A percentile compares a stretch with the other conserved stretches of the same genome.
These are phyloP conservation scores for Malus sieversii DNA, from an alignment of 306 rosid genomes.

Conservation along the genomic window DNA sequence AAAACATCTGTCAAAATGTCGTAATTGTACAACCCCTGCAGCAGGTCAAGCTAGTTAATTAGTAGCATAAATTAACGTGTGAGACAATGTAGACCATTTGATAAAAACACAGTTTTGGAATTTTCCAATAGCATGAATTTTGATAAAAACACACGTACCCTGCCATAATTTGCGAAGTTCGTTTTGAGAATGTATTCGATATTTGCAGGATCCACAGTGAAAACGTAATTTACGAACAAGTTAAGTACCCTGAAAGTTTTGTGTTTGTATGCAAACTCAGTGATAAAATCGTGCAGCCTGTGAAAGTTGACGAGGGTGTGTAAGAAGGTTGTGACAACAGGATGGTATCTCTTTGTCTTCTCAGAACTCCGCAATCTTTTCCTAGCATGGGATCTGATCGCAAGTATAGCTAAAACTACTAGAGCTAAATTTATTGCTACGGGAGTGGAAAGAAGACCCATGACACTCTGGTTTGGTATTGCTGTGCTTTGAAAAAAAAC, in stretches of 20 bases:
- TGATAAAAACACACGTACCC: background rate
- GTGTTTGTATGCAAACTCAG: slow-evolving; percentile 6
- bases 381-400: background rate
- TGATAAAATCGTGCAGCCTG: slow-evolving; percentile 16
- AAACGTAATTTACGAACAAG: slow-evolving; percentile 5
- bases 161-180: background rate
- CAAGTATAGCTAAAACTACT: background rate
- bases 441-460: background rate
- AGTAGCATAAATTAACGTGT: too few relatives aligned
- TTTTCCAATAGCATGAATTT: too few relatives aligned
- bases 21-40: background rate
- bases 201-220: slow-evolving; percentile 16
- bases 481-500: too few relatives aligned
- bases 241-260: slow-evolving; percentile 8
- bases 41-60: too few relatives aligned
- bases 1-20: background rate
- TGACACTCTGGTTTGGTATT: background rate
- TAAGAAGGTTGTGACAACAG: slow-evolving; percentile 8
- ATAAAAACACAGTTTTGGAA: too few relatives aligned
- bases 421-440: background rate
- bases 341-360: slow-evolving; percentile 10
- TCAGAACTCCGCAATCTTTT: background rate
- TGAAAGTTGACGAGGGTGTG: slow-evolving; percentile 12
- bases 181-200: slow-evolving; percentile 22
- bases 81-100: too few relatives aligned